Evolutionary conservation across 345 rosid species (phyloP), one percentile per base, ranked within the genome.

Genomic region (Boechera divaricarpa): DNA sequence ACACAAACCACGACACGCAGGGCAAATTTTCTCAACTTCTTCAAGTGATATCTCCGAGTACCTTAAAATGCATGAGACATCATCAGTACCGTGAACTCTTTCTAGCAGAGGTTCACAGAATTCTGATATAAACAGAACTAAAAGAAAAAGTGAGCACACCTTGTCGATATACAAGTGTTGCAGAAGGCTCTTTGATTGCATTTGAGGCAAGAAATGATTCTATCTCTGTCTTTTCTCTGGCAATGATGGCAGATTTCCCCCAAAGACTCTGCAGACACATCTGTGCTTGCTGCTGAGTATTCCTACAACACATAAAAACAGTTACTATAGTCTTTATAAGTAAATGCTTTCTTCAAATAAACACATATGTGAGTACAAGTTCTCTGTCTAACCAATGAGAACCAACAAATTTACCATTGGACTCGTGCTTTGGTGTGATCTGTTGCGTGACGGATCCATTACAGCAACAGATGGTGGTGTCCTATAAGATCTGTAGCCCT

Each of bases 1-100:
- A 85, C 99, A 96, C 72, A 84, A 81, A 65, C 99, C 98, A 57
- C 93, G 92, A 80, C 99, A 96, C 24, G 87, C 97, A 80, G 99
- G 99, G 79, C 99, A 96, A 57, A 77, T 80, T 86, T 88, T 90
- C 87, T 87, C 93, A 35, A 88, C 80, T 82, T 96, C 98, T 79
- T 90, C 98, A 75, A 75, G 52, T 31, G 93, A 79, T 78, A 86
- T 82, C 49, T 87, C 81, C 1, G 86, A 83, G 82, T 90, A 91
- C 91, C 98, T 93, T 78, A 6, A 49, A 59, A 77, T 6, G 67
- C n/a, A 45, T 57, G 60, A 63, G 45, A 74, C 62, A 74, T 38
- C 61, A 54, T 68, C 48, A n/a, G 32, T 54, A 67, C 29, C 1
- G 2, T 41, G 26, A 54, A 65, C 67, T 33, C 10, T 29, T 32